Evolutionary conservation across 805 yeast genomes (phyloP).

Genomic region (Ogataea nonfermentans): DNA sequence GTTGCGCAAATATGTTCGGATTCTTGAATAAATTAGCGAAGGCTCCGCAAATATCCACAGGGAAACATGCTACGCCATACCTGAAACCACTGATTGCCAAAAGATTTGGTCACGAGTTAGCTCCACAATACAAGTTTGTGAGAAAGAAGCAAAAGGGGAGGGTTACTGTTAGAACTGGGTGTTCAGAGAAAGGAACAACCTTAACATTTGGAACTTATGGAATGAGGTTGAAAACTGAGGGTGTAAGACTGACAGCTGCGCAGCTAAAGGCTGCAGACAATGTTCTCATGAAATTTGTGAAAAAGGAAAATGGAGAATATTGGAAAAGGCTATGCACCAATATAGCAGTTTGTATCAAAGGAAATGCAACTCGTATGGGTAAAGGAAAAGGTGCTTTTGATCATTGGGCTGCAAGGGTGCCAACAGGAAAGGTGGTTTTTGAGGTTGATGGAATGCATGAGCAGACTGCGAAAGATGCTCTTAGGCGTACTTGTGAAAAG

Average conservation of each 20-base stretch:
- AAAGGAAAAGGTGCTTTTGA: conserved; percentile 98
- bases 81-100: conserved; percentile 13
- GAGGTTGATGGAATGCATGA: conserved; percentile 82
- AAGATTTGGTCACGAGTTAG: conserved; percentile 63
- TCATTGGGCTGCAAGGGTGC: conserved; percentile 95
- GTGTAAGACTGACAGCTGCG: conserved; percentile 78
- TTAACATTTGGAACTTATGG: conserved; percentile 83
- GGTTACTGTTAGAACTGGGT: conserved; percentile 92
- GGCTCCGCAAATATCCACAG: too few relatives aligned
- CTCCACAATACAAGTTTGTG: conserved; percentile 69
- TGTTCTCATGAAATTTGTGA: conserved; percentile 76
- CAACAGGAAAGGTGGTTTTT: conserved; percentile 90
- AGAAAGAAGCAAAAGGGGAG: conserved; percentile 90
- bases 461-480: conserved; percentile 83
- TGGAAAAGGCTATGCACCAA: conserved; percentile 81
- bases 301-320: conserved; percentile 72
- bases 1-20: too few relatives aligned
- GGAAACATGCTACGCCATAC: background rate
- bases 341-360: conserved; percentile 91
- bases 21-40: too few relatives aligned
- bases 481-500: conserved; percentile 86
- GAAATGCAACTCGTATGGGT: conserved; percentile 99
- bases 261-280: conserved; percentile 91
- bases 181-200: conserved; percentile 85
- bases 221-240: conserved; percentile 83